phyloP scores from a whole-genome alignment of 495 filamentous ascomycete species.

The Xylaria sp. region DNA sequence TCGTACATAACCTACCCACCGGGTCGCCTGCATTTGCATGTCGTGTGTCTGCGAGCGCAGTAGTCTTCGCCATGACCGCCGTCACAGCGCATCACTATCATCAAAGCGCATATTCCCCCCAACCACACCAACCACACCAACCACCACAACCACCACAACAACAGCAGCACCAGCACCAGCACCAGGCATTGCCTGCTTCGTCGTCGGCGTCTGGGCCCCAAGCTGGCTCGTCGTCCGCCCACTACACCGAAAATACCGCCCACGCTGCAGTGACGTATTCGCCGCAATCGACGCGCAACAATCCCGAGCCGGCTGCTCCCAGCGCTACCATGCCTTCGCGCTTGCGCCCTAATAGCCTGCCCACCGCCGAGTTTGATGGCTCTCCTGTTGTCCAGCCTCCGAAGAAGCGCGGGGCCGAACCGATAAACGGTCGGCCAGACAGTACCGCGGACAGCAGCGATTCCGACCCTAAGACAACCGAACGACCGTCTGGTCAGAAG shows the following conservation, averaged over 20 bases:
- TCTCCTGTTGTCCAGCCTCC: not conserved
- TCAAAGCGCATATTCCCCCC: slow-evolving; percentile 11
- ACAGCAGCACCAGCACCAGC: slow-evolving; percentile 7
- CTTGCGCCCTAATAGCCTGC: slow-evolving; percentile 30
- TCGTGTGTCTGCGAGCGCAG: not conserved
- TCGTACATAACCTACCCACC: not conserved
- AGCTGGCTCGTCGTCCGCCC: slow-evolving; percentile 1
- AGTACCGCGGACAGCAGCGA: slow-evolving; percentile 39
- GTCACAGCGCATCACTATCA: slow-evolving; percentile 24
- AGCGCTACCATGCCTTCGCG: slow-evolving; percentile 35
- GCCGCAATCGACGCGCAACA: slow-evolving; percentile 18
- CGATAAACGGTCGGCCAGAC: slow-evolving; percentile 33
- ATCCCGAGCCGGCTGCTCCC: slow-evolving; percentile 27
- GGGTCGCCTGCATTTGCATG: not conserved
- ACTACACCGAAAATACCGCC: slow-evolving; percentile 18
- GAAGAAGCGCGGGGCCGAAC: slow-evolving; percentile 23
- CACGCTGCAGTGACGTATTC: not conserved
- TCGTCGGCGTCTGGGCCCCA: slow-evolving; percentile 4
- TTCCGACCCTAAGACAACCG: slow-evolving; percentile 40
- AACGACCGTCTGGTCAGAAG: slow-evolving; percentile 42
- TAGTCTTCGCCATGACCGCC: slow-evolving; percentile 25
- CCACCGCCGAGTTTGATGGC: slow-evolving; percentile 16
- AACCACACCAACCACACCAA: no score
- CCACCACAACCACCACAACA: no score
- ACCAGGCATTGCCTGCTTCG: not conserved